These are phyloP conservation scores for Brettanomyces bruxellensis DNA, from an alignment of 805 yeast species.

Conservation along the genomic window DNA sequence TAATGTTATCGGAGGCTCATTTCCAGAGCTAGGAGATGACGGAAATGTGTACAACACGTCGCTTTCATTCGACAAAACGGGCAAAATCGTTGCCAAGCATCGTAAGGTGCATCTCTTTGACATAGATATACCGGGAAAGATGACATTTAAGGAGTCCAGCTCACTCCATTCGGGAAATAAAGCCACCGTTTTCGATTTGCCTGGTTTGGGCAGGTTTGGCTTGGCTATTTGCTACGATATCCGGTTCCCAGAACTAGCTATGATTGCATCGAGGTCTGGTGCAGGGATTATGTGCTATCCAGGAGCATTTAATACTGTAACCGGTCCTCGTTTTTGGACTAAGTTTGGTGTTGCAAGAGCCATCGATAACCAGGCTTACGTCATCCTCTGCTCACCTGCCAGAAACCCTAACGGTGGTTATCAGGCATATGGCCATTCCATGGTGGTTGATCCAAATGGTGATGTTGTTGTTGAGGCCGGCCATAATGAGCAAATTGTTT, in stretches of 20 bases:
- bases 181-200: slow-evolving; percentile 67
- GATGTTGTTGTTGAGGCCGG: slow-evolving; percentile 62
- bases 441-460: slow-evolving; percentile 58
- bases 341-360: slow-evolving; percentile 65
- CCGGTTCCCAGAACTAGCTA: slow-evolving; percentile 72
- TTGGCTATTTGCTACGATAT: slow-evolving; percentile 81
- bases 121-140: slow-evolving; percentile 85
- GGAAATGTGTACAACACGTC: slow-evolving; percentile 64
- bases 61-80: slow-evolving; percentile 60
- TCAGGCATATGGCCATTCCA: slow-evolving; percentile 60
- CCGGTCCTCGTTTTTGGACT: slow-evolving; percentile 83
- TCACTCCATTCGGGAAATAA: slow-evolving; percentile 72
- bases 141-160: slow-evolving; percentile 75
- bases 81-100: slow-evolving; percentile 77
- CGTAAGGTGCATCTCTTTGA: slow-evolving; percentile 89
- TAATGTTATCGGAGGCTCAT: slow-evolving; percentile 81
- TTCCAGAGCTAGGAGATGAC: slow-evolving; percentile 67
- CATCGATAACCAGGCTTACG: slow-evolving; percentile 64
- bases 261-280: slow-evolving; percentile 55
- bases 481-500: slow-evolving; percentile 66
- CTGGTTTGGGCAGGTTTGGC: slow-evolving; percentile 64
- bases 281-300: slow-evolving; percentile 76
- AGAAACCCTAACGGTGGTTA: slow-evolving; percentile 53
- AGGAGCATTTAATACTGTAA: slow-evolving; percentile 76
- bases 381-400: slow-evolving; percentile 82